These are phyloP conservation scores for Amauroascus verrucosus DNA, from an alignment of 2,329 filamentous ascomycete genomes.

Conservation along the genomic window DNA sequence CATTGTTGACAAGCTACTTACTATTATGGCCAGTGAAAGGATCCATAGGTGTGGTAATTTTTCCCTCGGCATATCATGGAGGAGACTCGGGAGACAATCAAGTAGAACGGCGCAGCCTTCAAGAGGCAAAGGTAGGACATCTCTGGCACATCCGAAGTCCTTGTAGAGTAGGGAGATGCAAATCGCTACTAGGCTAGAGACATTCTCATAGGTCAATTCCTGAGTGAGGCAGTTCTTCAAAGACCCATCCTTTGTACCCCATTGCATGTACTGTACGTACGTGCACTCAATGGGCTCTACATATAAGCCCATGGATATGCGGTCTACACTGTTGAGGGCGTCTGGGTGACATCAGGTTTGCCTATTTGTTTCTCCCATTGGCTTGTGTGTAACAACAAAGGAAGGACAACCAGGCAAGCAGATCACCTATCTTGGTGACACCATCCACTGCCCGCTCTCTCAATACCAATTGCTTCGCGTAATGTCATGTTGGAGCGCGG, in stretches of 20 bases:
- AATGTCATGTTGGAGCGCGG: no score
- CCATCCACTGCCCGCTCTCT: not conserved
- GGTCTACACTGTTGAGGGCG: not conserved
- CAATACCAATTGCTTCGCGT: not conserved
- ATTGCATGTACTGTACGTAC: not conserved
- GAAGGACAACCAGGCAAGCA: not conserved
- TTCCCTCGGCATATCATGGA: not conserved
- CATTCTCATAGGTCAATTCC: not conserved
- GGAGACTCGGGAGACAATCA: not conserved
- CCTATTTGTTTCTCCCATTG: not conserved
- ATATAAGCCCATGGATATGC: not conserved
- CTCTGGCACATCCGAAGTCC: not conserved
- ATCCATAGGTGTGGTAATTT: not conserved
- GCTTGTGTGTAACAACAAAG: not conserved
- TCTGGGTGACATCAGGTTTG: not conserved
- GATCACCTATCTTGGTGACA: constrained; percentile 5
- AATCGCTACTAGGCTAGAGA: not conserved
- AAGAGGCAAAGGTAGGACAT: not conserved
- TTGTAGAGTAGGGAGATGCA: not conserved
- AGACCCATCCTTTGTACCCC: not conserved
- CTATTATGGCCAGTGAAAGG: no score
- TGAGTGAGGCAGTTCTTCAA: not conserved
- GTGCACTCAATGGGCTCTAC: not conserved
- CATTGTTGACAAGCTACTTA: no score
- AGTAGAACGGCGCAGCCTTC: not conserved